phyloP scores from a whole-genome alignment of 2,329 filamentous ascomycete species.

The Periconia sp. region DNA sequence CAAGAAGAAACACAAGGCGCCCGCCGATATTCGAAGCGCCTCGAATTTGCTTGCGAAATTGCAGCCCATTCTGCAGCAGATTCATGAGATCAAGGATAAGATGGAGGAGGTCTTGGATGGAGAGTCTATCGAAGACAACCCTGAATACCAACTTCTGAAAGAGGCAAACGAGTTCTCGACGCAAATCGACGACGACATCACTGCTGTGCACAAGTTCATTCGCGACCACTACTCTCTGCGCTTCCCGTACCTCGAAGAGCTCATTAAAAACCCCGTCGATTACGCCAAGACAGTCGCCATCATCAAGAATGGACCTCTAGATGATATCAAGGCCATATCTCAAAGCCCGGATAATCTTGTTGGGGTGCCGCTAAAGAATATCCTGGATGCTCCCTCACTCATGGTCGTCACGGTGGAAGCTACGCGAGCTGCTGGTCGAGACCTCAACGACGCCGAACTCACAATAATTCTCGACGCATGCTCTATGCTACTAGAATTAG shows the following conservation, averaged over 20 bases:
- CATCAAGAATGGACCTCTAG: constrained; percentile 88
- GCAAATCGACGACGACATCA: constrained; percentile 90
- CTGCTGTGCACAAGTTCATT: constrained; percentile 93
- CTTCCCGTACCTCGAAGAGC: constrained; percentile 89
- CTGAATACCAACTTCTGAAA: constrained; percentile 86
- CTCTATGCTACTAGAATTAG: constrained; percentile 85
- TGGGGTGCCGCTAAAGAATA: constrained; percentile 74
- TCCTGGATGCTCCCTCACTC: constrained; percentile 85
- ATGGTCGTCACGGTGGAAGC: constrained; percentile 98
- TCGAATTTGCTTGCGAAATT: constrained; percentile 81
- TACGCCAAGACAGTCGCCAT: constrained; percentile 96
- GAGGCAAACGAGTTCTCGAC: constrained; percentile 90
- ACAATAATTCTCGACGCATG: constrained; percentile 77
- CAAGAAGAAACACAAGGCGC: constrained; percentile 72
- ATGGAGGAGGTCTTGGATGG: constrained; percentile 74
- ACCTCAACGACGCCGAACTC: constrained; percentile 78
- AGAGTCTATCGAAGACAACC: constrained; percentile 86
- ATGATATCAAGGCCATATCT: constrained; percentile 82
- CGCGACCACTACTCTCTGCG: constrained; percentile 93
- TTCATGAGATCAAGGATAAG: constrained; percentile 58
- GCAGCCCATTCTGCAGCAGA: constrained; percentile 76
- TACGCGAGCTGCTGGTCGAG: constrained; percentile 82
- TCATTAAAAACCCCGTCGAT: constrained; percentile 90
- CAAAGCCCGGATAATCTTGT: constrained; percentile 79
- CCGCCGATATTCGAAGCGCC: constrained; percentile 75